Evolutionary conservation across 2,329 filamentous ascomycete species (phyloP).

Genomic region (Tolypocladium tundrense): DNA sequence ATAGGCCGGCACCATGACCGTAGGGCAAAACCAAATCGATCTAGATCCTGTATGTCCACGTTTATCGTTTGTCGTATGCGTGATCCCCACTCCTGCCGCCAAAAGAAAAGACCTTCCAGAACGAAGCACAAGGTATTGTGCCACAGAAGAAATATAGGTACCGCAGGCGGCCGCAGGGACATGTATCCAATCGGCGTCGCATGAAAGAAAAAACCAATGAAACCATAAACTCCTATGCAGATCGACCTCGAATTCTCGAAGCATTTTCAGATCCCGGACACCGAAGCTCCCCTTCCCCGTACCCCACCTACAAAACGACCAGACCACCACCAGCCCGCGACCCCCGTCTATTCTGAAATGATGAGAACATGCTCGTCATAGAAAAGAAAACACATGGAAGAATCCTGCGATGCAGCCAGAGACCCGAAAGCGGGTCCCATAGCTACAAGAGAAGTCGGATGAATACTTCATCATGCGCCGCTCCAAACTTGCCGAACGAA

Average conservation of each 20-base stretch:
- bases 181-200: neutral
- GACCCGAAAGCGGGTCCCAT: neutral
- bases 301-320: neutral
- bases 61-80: neutral
- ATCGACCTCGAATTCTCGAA: neutral
- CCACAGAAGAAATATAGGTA: neutral
- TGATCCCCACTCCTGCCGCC: neutral
- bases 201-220: neutral
- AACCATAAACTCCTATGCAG: neutral
- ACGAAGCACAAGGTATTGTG: neutral
- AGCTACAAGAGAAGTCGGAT: neutral
- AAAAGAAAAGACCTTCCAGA: neutral
- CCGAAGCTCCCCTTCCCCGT: neutral
- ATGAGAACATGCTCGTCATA: neutral
- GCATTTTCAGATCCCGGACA: constrained; percentile 1
- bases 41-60: neutral
- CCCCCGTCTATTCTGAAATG: neutral
- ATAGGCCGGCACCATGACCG: neutral
- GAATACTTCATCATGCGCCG: neutral
- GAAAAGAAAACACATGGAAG: neutral
- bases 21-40: neutral
- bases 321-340: neutral
- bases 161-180: neutral
- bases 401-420: neutral
- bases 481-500: neutral